Conservation (phyloP, 2,329 filamentous ascomycete genomes). For the Ceratocystis cacaofunesta region DNA sequence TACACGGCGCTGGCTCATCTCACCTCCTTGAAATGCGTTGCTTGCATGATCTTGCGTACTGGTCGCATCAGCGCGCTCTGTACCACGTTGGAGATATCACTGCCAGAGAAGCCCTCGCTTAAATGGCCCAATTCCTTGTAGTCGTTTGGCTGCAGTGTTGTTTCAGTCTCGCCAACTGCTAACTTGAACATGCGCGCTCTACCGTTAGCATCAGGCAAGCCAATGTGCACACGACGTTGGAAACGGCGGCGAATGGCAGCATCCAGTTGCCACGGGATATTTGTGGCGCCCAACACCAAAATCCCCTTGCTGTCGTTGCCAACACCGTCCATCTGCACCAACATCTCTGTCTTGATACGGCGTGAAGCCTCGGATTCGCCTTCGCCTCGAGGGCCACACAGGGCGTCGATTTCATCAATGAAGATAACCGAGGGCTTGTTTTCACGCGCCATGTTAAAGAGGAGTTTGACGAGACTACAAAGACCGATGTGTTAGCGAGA, state of each 20-base stretch:
- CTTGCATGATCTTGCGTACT: constrained; percentile 88
- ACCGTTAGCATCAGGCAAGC: constrained; percentile 71
- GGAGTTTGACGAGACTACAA: constrained; percentile 73
- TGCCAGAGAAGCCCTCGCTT: constrained; percentile 89
- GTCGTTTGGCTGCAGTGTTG: constrained; percentile 62
- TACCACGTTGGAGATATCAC: constrained; percentile 88
- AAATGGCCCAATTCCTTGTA: constrained; percentile 65
- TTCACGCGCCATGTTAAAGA: constrained; percentile 95
- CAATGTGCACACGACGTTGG: constrained; percentile 91
- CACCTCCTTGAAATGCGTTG: constrained; percentile 94
- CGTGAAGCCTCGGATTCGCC: constrained; percentile 95
- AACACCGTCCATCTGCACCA: constrained; percentile 98
- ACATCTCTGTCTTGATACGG: constrained; percentile 94
- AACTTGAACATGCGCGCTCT: constrained; percentile 92
- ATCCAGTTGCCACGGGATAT: constrained; percentile 97
- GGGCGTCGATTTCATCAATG: constrained; percentile 93
- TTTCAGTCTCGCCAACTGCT: constrained; percentile 83
- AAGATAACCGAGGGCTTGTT: constrained; percentile 98
- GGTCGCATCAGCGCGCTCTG: constrained; percentile 97
- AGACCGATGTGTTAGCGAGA: neutral
- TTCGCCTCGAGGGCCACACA: constrained; percentile 83
- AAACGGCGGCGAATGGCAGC: constrained; percentile 91
- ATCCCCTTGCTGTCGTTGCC: constrained; percentile 91
- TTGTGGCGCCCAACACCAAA: constrained; percentile 87
- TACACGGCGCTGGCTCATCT: constrained; percentile 18